Percentiles rank a stretch among this genome's conserved stretches.
Conservation (phyloP, 192 early-diverging fungal genomes). For the Umbelopsis isabellina region DNA sequence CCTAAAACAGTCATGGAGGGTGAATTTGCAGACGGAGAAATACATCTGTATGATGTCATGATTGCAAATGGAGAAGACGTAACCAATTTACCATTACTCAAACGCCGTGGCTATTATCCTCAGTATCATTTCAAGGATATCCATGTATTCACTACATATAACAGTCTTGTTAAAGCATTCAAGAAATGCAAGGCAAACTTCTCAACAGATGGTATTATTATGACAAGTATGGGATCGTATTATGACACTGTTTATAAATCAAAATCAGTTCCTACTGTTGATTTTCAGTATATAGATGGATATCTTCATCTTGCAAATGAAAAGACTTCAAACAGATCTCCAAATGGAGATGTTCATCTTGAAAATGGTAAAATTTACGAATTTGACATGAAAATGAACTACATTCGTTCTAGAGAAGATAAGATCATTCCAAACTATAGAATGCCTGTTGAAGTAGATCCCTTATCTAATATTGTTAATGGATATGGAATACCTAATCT, state of each 20-base stretch:
- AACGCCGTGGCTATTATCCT: not conserved
- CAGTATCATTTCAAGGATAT: not conserved
- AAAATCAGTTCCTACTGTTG: not conserved
- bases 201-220: constrained; percentile 4
- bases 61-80: not conserved
- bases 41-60: not conserved
- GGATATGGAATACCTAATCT: not conserved
- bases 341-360: not conserved
- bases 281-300: constrained; percentile 1
- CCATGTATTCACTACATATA: not conserved
- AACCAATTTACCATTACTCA: not conserved
- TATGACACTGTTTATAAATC: constrained; percentile 3
- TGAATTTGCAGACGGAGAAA: not conserved
- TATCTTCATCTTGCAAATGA: not conserved
- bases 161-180: not conserved
- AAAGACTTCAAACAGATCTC: not conserved
- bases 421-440: not conserved
- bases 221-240: not conserved
- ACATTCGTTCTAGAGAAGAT: not conserved
- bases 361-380: constrained; percentile 3
- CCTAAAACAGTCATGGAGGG: constrained; percentile 1
- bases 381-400: constrained; percentile 1
- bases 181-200: not conserved
- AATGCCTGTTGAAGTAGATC: not conserved
- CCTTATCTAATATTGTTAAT: not conserved